Percentiles rank a stretch among this genome's conserved stretches.
phyloP scores from a whole-genome alignment of 306 rosid species.

The Fragaria ananassa region DNA sequence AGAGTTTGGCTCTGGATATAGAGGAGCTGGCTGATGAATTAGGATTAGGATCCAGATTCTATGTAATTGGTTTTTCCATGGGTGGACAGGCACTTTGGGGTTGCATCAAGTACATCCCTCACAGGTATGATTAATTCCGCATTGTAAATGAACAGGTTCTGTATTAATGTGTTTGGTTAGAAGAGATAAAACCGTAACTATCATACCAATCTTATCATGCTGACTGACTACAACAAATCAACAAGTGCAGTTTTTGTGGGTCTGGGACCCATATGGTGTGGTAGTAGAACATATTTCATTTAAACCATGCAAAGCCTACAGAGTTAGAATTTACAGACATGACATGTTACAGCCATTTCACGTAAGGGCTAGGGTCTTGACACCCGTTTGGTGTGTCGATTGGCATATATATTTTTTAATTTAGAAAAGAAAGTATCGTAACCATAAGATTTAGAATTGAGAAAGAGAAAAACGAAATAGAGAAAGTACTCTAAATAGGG shows the following conservation, averaged over 20 bases:
- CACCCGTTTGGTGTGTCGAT: no score
- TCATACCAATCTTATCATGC: neutral
- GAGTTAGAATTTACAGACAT: neutral
- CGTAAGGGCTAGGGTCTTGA: no score
- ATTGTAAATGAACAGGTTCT: neutral
- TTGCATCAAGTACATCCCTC: conserved; percentile 79
- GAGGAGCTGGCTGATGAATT: conserved; percentile 90
- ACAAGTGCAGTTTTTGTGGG: neutral
- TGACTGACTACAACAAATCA: neutral
- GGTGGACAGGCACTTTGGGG: conserved; percentile 86
- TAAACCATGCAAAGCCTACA: neutral
- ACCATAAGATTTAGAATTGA: no score
- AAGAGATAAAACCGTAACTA: neutral
- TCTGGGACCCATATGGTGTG: neutral
- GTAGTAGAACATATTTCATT: neutral
- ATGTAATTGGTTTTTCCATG: conserved; percentile 65
- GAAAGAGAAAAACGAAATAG: no score
- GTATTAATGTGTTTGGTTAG: neutral
- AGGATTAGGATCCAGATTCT: conserved; percentile 70
- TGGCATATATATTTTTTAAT: no score
- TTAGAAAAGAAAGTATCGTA: no score
- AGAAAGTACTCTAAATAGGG: no score
- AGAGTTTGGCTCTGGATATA: conserved; percentile 71
- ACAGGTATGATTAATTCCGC: conserved; percentile 46
- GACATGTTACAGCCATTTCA: neutral